These are phyloP conservation scores for Colletotrichum cordylinicola DNA, from an alignment of 2,329 filamentous ascomycete genomes.

Conservation along the genomic window DNA sequence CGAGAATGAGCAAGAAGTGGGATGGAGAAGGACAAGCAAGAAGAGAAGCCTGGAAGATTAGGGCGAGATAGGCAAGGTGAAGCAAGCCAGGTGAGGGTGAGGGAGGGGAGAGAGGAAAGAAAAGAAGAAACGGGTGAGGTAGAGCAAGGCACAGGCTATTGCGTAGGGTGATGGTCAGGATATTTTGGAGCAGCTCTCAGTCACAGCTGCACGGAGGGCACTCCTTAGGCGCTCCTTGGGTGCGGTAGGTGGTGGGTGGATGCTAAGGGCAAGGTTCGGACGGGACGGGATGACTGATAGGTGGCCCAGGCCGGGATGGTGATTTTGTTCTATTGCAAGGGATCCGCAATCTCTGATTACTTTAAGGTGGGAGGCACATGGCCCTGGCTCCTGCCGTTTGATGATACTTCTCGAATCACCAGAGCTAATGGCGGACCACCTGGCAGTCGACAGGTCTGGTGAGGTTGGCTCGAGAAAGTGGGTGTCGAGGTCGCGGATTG, in stretches of 20 bases:
- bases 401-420: background rate
- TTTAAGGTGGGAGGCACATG: conserved; percentile 13
- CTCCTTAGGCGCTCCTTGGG: background rate
- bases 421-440: background rate
- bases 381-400: background rate
- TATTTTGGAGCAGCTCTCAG: conserved; percentile 8
- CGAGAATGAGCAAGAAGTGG: background rate
- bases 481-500: background rate
- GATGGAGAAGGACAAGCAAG: background rate
- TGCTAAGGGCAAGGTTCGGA: background rate
- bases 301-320: background rate
- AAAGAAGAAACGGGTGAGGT: background rate
- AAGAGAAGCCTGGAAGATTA: background rate
- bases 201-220: background rate
- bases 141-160: background rate
- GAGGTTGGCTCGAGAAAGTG: background rate
- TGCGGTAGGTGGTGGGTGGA: background rate
- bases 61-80: background rate
- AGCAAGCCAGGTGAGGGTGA: background rate
- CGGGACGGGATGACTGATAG: conserved; percentile 1
- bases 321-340: conserved; percentile 1
- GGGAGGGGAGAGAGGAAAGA: background rate
- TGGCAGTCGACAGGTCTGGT: background rate
- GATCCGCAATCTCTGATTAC: conserved; percentile 18
- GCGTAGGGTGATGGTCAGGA: conserved; percentile 16